Evolutionary conservation across 371 early-diverging fungal species (phyloP).

Genomic region (Apophysomyces variabilis): DNA sequence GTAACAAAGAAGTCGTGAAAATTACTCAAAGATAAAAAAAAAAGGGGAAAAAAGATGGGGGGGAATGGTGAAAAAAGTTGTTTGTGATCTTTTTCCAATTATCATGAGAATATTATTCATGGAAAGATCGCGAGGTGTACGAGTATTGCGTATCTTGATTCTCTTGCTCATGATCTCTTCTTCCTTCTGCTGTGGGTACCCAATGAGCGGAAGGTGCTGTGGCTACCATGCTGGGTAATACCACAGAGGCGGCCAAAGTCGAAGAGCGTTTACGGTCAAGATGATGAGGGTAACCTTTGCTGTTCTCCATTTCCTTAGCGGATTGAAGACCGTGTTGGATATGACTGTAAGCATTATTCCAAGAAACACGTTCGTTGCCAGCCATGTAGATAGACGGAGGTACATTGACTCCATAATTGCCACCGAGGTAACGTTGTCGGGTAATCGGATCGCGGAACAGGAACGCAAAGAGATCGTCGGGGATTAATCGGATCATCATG

Average conservation of each 20-base stretch:
- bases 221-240: constrained; percentile 20
- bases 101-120: neutral
- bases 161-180: constrained; percentile 17
- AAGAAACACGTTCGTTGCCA: constrained; percentile 30
- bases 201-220: constrained; percentile 24
- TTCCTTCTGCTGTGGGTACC: neutral
- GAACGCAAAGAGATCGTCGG: constrained; percentile 47
- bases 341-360: constrained; percentile 8
- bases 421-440: constrained; percentile 38
- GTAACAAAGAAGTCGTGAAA: neutral
- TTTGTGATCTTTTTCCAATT: neutral
- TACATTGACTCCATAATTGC: neutral
- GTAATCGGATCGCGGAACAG: constrained; percentile 31
- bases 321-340: constrained; percentile 19
- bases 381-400: constrained; percentile 40
- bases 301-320: neutral
- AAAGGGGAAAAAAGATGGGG: neutral
- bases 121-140: constrained; percentile 17
- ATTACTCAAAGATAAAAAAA: neutral
- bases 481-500: constrained; percentile 67
- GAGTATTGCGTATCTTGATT: constrained; percentile 28
- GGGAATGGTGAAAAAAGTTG: neutral
- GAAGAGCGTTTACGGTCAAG: neutral
- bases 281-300: neutral
- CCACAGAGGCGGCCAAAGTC: constrained; percentile 21